These are phyloP conservation scores for Ampelocalamus luodianensis DNA, from an alignment of 176 grass and related monocot genomes.

Conservation along the genomic window DNA sequence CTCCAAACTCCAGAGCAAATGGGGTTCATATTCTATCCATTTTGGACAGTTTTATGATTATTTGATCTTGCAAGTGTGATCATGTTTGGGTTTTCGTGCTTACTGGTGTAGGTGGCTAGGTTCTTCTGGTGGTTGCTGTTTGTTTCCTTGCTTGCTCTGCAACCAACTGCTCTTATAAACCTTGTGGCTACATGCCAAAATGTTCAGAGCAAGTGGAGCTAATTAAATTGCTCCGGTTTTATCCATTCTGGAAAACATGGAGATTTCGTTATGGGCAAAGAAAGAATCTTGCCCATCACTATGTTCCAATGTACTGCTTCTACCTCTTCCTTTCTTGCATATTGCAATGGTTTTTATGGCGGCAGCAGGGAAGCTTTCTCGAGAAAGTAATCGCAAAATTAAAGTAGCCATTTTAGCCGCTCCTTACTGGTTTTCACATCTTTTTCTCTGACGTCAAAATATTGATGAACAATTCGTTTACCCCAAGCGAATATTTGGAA, in stretches of 20 bases:
- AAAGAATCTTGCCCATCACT: constrained; percentile 21
- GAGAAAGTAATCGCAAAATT: constrained; percentile 10
- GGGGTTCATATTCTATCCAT: neutral
- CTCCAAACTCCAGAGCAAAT: neutral
- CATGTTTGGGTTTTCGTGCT: neutral
- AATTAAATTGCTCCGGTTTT: constrained; percentile 12
- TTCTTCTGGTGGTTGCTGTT: neutral
- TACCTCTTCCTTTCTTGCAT: neutral
- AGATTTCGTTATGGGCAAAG: constrained; percentile 19
- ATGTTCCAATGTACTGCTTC: neutral
- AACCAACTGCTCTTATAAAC: neutral
- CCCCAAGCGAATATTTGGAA: neutral
- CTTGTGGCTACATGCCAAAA: neutral
- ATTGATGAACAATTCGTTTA: constrained; percentile 11
- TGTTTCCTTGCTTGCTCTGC: neutral
- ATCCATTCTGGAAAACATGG: neutral
- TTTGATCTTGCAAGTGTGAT: neutral
- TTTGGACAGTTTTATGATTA: neutral
- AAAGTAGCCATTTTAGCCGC: too few species aligned
- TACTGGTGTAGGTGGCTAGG: neutral
- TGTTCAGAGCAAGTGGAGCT: neutral
- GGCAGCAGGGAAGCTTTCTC: neutral
- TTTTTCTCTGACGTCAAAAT: neutral
- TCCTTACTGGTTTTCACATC: neutral
- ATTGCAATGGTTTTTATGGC: neutral